These are phyloP conservation scores for Sporopachydermia cereana DNA, from an alignment of 1,139 yeast genomes.

Conservation along the genomic window DNA sequence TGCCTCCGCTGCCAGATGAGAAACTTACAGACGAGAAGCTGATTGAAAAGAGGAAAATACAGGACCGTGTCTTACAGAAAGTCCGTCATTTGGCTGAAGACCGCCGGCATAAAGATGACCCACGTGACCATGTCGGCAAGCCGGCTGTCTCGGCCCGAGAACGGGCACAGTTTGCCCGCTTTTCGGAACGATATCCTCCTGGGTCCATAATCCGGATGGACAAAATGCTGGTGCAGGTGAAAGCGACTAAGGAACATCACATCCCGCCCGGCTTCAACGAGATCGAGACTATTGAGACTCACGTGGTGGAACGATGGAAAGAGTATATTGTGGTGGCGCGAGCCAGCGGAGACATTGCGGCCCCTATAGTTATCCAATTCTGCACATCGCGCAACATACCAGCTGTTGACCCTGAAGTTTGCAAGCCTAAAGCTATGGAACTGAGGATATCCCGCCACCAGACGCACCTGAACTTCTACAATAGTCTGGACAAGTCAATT, in stretches of 20 bases:
- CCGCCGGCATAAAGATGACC: too few species aligned
- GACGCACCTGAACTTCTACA: constrained; percentile 42
- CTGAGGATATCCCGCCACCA: constrained; percentile 15
- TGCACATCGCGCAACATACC: constrained; percentile 38
- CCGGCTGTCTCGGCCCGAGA: background rate
- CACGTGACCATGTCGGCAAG: too few species aligned
- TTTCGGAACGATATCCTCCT: constrained; percentile 14
- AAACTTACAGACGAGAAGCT: background rate
- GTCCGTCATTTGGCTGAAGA: too few species aligned
- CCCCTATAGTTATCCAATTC: constrained; percentile 51
- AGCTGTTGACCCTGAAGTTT: constrained; percentile 19
- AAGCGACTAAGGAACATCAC: constrained; percentile 22
- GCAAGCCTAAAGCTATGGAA: constrained; percentile 14
- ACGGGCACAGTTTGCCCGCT: background rate
- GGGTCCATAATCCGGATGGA: constrained; percentile 61
- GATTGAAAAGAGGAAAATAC: background rate
- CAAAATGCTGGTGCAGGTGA: constrained; percentile 53
- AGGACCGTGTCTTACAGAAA: background rate
- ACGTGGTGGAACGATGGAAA: constrained; percentile 61
- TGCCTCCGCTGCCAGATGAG: background rate
- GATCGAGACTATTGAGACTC: constrained; percentile 38
- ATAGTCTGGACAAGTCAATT: constrained; percentile 57
- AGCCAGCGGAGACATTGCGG: constrained; percentile 35
- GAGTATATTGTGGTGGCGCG: constrained; percentile 62
- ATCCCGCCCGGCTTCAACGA: constrained; percentile 30